A percentile compares a stretch with the other conserved stretches of the same genome.
Evolutionary conservation across 805 yeast species (phyloP).

Genomic region (Metschnikowia similis): DNA sequence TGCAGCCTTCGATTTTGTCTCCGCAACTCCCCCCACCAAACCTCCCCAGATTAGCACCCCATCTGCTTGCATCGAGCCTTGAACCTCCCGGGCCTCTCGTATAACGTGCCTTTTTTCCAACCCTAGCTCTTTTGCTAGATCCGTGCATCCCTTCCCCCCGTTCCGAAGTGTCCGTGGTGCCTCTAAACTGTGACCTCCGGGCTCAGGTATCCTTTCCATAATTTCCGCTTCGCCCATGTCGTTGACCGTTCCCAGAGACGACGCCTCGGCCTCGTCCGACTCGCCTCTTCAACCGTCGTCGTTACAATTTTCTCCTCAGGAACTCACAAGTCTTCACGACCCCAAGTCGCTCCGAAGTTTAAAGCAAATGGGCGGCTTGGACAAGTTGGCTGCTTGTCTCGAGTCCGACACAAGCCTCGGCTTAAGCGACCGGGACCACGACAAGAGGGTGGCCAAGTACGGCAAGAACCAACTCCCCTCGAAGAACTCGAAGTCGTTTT

Average conservation of each 20-base stretch:
- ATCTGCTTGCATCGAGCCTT: not conserved
- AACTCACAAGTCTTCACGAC: conserved; percentile 51
- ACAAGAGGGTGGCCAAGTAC: conserved; percentile 46
- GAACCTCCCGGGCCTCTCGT: not conserved
- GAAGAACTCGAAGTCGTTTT: conserved; percentile 62
- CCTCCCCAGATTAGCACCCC: not conserved
- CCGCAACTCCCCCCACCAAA: not conserved
- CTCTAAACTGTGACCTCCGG: not conserved
- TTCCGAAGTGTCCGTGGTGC: not conserved
- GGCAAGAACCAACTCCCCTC: conserved; percentile 75
- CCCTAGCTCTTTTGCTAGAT: not conserved
- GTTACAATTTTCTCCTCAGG: conserved; percentile 17
- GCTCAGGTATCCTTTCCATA: not conserved
- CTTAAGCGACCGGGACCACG: conserved; percentile 30
- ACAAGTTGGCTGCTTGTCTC: conserved; percentile 26
- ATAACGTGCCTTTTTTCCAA: not conserved
- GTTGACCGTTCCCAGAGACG: conserved; percentile 14
- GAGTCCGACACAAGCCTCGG: conserved; percentile 41
- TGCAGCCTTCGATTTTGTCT: not conserved
- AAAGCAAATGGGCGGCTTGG: conserved; percentile 43
- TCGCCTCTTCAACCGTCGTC: conserved; percentile 15
- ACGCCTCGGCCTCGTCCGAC: conserved; percentile 14
- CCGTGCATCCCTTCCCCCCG: not conserved
- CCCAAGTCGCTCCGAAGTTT: conserved; percentile 53
- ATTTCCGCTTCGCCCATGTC: conserved; percentile 9